A percentile compares a stretch with the other conserved stretches of the same genome.
These are phyloP conservation scores for Anthostomella pinea DNA, from an alignment of 2,329 filamentous ascomycete species.

Conservation along the genomic window DNA sequence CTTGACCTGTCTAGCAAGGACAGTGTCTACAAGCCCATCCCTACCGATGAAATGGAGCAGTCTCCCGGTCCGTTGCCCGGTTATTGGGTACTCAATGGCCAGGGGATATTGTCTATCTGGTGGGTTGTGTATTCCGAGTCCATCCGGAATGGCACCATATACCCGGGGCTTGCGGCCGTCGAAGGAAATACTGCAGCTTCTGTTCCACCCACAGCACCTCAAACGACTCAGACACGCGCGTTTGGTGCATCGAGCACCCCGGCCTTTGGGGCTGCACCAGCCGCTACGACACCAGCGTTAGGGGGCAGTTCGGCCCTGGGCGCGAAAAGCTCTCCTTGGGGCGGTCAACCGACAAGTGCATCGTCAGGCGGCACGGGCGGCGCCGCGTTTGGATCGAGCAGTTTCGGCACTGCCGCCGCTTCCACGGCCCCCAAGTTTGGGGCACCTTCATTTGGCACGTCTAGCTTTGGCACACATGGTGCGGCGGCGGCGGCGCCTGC, in stretches of 20 bases:
- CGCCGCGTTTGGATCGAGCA: constrained; percentile 41
- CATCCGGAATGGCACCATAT: constrained; percentile 69
- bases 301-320: constrained; percentile 49
- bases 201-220: constrained; percentile 30
- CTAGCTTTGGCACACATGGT: constrained; percentile 32
- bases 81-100: constrained; percentile 81
- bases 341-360: constrained; percentile 31
- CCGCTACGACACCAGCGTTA: constrained; percentile 41
- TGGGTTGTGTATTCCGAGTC: constrained; percentile 91
- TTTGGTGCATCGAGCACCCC: constrained; percentile 29
- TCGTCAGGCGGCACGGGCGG: constrained; percentile 27
- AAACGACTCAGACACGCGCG: constrained; percentile 29
- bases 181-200: constrained; percentile 34
- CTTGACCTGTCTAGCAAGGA: constrained; percentile 83
- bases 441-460: constrained; percentile 41
- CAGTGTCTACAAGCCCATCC: constrained; percentile 74
- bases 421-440: constrained; percentile 47
- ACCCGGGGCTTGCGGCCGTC: constrained; percentile 62
- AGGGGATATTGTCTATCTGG: constrained; percentile 82
- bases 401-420: constrained; percentile 39
- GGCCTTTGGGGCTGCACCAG: constrained; percentile 40
- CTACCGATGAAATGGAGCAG: constrained; percentile 72
- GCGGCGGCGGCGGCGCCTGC: constrained; percentile 31
- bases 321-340: constrained; percentile 52
- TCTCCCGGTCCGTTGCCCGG: constrained; percentile 80